Percentiles rank a stretch among this genome's conserved stretches.
Conservation (phyloP, 495 filamentous ascomycete genomes). For the Xylona heveae region DNA sequence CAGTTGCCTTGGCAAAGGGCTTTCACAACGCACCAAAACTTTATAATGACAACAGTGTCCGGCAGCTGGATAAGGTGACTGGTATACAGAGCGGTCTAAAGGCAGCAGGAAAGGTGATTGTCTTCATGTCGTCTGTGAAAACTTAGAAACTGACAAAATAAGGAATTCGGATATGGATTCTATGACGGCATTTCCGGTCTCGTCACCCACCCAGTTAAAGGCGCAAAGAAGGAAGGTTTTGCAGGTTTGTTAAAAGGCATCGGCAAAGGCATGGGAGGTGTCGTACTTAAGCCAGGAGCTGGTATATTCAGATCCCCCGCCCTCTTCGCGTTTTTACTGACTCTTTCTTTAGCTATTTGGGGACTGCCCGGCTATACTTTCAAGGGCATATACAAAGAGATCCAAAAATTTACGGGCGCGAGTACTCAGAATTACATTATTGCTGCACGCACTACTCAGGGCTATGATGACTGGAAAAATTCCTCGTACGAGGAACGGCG, state of each 20-base stretch:
- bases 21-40: slow-evolving; percentile 71
- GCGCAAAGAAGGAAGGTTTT: slow-evolving; percentile 44
- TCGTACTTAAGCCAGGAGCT: slow-evolving; percentile 47
- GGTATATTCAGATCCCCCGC: slow-evolving; percentile 20
- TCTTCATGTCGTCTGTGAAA: neutral
- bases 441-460: slow-evolving; percentile 48
- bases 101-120: slow-evolving; percentile 30
- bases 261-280: slow-evolving; percentile 51
- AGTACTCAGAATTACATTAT: slow-evolving; percentile 51
- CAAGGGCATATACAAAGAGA: slow-evolving; percentile 53
- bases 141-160: slow-evolving; percentile 5
- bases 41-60: slow-evolving; percentile 57
- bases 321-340: slow-evolving; percentile 2
- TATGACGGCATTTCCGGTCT: slow-evolving; percentile 55
- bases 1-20: slow-evolving; percentile 54
- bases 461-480: slow-evolving; percentile 34
- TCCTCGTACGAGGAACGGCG: slow-evolving; percentile 28
- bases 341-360: slow-evolving; percentile 25
- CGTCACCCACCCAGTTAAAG: slow-evolving; percentile 44
- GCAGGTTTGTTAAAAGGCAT: slow-evolving; percentile 54
- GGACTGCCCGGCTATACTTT: slow-evolving; percentile 51
- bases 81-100: slow-evolving; percentile 44
- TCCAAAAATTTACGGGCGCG: slow-evolving; percentile 38
- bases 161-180: slow-evolving; percentile 43
- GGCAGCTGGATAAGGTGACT: slow-evolving; percentile 45